Base-by-base conservation (phyloP, 2,329 filamentous ascomycete species). In the Aspergillus ruber region DNA sequence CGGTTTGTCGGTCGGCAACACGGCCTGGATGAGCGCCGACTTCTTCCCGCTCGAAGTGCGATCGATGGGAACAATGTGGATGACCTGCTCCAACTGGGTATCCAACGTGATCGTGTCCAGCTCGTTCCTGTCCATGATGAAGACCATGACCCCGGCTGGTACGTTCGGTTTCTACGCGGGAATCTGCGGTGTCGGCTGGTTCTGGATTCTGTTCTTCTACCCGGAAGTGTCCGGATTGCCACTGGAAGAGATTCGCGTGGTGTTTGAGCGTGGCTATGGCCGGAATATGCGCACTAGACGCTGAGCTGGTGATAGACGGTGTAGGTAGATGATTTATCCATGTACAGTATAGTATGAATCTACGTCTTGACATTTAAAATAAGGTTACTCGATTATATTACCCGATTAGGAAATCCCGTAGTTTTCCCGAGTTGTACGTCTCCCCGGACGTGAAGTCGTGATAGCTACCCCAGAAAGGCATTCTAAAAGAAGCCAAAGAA, bases 81-180 rank as follows among this genome's bases (percentile, higher is more conserved):
- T 74, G 40, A 76, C 74, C 3, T 69, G 73, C 54, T 71, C 69
- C 4, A 70, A 65, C 57, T 74, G 72, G 74, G 70, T 67, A 8
- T 68, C 61, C 46, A 77, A 77, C 55, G 69, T 78, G 49, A 75
- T 78, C 46, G 69, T 78, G 41, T 63, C 73, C 6, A 75, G 71
- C 3, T 77, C 74, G 0, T 78, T 78, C 60, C 56, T 78, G 10
- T 73, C 69, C 23, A 70, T 70, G 68, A 77, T 77, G 69, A 68
- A 78, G 50, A 61, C 60, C n/a, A 73, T 70, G 46, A 77, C 75
- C 0, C 74, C 74, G 0, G 72, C 67, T 2, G 75, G 76, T 1
- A 71, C 75, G 0, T 79, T 78, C 50, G 74, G 74, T 5, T 78
- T 79, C 59, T 79, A 77, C 47, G 71, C 74, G 1, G 72, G 64